Percentiles rank a stretch among this genome's conserved stretches.
phyloP scores from a whole-genome alignment of 805 yeast genomes.

The Wickerhamomyces sydowiorum region DNA sequence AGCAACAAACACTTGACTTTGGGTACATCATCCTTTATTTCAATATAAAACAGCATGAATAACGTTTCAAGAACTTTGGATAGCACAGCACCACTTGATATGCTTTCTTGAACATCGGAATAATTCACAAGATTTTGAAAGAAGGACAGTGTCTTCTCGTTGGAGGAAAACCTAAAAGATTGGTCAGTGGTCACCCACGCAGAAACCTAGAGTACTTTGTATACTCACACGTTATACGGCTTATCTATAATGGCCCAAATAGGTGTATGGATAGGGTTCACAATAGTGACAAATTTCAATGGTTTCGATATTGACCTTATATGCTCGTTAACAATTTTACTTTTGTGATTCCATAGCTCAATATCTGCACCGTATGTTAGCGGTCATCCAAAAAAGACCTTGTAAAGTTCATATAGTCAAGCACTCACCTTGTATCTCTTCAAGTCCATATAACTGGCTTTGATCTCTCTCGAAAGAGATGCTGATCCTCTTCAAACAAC shows the following conservation, averaged over 20 bases:
- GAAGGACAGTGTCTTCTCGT: slow-evolving; percentile 5
- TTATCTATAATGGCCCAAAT: slow-evolving; percentile 22
- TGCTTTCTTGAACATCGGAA: slow-evolving; percentile 7
- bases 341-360: slow-evolving; percentile 20
- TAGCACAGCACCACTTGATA: slow-evolving; percentile 11
- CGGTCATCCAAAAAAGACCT: background rate
- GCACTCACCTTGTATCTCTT: slow-evolving; percentile 4
- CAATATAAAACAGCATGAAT: slow-evolving; percentile 17
- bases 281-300: slow-evolving; percentile 11
- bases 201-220: too few relatives aligned
- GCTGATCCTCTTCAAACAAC: background rate
- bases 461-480: background rate
- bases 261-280: slow-evolving; percentile 17
- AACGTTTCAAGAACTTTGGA: slow-evolving; percentile 5
- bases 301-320: slow-evolving; percentile 4
- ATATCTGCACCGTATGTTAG: slow-evolving; percentile 8
- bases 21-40: slow-evolving; percentile 3
- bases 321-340: slow-evolving; percentile 20
- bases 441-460: background rate
- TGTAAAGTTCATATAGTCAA: too few relatives aligned
- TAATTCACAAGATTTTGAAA: slow-evolving; percentile 14
- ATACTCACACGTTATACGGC: slow-evolving; percentile 21
- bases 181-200: background rate
- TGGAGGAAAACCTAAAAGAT: slow-evolving; percentile 13
- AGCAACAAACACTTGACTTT: slow-evolving; percentile 15